Base-by-base conservation (phyloP, 2,329 filamentous ascomycete species). In the Gnomoniopsis sp. region DNA sequence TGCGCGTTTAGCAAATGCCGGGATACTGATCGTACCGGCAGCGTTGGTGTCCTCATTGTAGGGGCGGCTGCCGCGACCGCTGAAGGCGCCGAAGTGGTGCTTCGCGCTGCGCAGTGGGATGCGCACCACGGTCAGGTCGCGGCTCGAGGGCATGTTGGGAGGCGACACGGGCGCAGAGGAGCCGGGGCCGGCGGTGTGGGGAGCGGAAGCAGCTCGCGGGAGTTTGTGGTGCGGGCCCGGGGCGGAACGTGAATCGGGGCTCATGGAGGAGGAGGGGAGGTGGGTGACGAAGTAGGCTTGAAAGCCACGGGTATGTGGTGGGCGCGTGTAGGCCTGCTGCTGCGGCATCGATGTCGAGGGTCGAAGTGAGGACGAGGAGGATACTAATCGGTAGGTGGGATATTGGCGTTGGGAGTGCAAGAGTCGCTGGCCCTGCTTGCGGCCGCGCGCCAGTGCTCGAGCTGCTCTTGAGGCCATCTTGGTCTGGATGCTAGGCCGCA, bases 201-300 rank as follows among this genome's bases (percentile, higher is more conserved):
- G 93, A 48, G 85, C 89, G 49, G 91, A 95, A 23, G 90, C 90
- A 65, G 90, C 85, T 66, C 92, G 89, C 51, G 93, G 93, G 6
- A 97, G 84, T 72, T 95, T 93, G 72, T 96, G 92, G 65, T 91
- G 88, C 33, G 86, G 86, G 3, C 86, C 87, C 30, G 77, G 70
- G 19, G 81, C 75, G 22, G 79, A 76, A 57, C 86, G 81, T 38
- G 90, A 89, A 73, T 98, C 93, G 8, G 95, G 93, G 67, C 97
- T 90, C 48, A 96, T 82, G 3, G 93, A 97, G 15, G 92, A 96
- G 19, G 92, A 96, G 4, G 95, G 93, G 1, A 99, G 83, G 72
- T 97, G 91, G 10, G 95, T 96, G 60, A 98, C 91, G 73, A 99
- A 99, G 78, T 99, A 98, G 67, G 96, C 92, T 77, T 97, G 92